Base-by-base conservation (phyloP, 2,329 filamentous ascomycete genomes). In the Lasiodiplodia gonubiensis region DNA sequence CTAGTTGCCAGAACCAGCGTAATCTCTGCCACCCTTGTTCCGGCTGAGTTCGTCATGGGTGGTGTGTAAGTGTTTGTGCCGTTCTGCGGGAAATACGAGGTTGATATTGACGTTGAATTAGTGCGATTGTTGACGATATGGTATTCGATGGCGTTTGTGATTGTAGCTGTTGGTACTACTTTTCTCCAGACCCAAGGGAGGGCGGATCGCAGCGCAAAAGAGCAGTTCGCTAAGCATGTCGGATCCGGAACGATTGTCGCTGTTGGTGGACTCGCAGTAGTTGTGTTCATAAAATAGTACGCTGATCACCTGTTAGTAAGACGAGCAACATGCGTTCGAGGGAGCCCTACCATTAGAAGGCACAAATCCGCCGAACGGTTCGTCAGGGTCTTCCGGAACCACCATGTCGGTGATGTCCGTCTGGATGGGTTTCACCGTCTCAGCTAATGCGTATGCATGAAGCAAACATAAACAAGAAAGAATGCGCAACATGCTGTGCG, bases 91-190 rank as follows among this genome's bases (percentile, higher is more conserved):
- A 48, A n/a, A 21, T 30, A 48, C 6, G 63, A 65, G 6, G 63
- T 65, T 10, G 51, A 55, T 11, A 25, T 48, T 2, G 16, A 30
- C 4, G 63, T 55, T 1, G 63, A 8, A 25, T 65, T 65, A 2
- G 51, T 65, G 6, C 51, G 63, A 11, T 37, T 54, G 63, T 65
- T 65, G 25, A 65, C 35, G 3, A 65, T 35, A 14, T 42, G 48
- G 16, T 65, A 55, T 23, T n/a, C 63, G 35, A 65, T 25, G 8
- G 49, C 63, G 14, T 55, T 14, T 1, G 63, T 54, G 21, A 54
- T 23, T 2, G 60, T 64, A 27, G 27, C 60, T n/a, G 27, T 37
- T 23, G 23, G 16, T 33, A 23, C 4, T 10, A 52, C 16, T 21
- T 52, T 61, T 16, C 27, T 61, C 57, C 57, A 61, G 8, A 23